Evolutionary conservation across 2,329 filamentous ascomycete genomes (phyloP).

Genomic region (Epichloe sylvatica): DNA sequence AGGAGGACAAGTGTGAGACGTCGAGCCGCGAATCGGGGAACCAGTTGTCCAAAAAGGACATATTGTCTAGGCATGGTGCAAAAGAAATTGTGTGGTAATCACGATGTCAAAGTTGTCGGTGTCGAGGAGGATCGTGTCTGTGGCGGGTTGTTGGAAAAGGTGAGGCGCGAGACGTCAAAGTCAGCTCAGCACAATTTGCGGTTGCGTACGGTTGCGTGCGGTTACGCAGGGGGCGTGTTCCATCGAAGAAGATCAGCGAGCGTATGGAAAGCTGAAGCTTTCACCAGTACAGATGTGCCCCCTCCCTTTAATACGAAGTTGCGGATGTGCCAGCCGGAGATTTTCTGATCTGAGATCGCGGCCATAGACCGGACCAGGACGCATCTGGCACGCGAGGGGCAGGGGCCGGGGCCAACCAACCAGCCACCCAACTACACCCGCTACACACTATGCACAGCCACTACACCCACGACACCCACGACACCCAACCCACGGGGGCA

Average conservation of each 20-base stretch:
- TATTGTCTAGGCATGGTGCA: constrained; percentile 18
- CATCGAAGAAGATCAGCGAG: neutral
- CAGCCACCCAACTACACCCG: too few relatives aligned
- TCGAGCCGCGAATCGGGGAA: constrained; percentile 37
- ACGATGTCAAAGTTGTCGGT: neutral
- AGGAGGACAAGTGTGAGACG: constrained; percentile 39
- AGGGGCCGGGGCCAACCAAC: too few relatives aligned
- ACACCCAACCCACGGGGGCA: too few relatives aligned
- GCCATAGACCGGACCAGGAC: too few relatives aligned
- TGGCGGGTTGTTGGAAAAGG: neutral
- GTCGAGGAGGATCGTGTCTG: neutral
- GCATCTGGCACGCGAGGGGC: too few relatives aligned
- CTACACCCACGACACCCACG: too few relatives aligned
- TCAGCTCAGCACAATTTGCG: neutral
- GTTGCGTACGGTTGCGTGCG: neutral
- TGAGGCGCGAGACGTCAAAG: neutral
- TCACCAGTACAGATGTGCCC: neutral
- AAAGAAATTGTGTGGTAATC: neutral
- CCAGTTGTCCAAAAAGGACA: constrained; percentile 30
- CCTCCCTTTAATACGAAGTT: neutral
- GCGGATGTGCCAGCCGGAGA: neutral
- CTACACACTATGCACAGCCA: too few relatives aligned
- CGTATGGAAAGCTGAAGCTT: neutral
- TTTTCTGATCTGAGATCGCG: neutral
- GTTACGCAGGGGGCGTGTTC: neutral